These are phyloP conservation scores for Verbascum thapsus DNA, from an alignment of 257 asterid species.

Conservation along the genomic window DNA sequence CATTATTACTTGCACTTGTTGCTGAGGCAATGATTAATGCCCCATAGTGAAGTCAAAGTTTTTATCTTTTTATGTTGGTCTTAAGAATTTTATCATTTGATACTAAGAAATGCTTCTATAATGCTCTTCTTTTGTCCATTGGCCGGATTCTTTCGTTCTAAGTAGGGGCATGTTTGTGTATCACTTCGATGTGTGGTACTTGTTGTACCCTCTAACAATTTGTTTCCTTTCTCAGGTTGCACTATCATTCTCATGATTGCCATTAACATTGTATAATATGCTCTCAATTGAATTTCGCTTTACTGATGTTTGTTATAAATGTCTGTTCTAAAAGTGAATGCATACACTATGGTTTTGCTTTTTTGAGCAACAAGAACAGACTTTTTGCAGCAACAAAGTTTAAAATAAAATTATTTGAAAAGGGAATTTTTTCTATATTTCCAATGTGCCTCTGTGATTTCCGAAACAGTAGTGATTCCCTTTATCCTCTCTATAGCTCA, in stretches of 20 bases:
- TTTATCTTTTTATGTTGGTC: not conserved
- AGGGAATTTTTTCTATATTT: not conserved
- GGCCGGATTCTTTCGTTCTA: slow-evolving; percentile 11
- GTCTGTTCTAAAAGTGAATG: slow-evolving; percentile 1
- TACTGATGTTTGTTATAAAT: not conserved
- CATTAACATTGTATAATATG: not conserved
- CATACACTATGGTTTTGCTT: not conserved
- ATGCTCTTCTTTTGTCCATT: not conserved
- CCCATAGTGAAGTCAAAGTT: not conserved
- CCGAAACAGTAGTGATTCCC: not conserved
- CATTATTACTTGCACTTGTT: not conserved
- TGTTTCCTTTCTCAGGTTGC: not conserved
- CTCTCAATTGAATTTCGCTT: not conserved
- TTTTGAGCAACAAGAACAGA: not conserved
- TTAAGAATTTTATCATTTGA: not conserved
- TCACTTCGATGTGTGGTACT: slow-evolving; percentile 5
- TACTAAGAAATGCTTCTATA: slow-evolving; percentile 9
- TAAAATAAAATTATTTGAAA: not conserved
- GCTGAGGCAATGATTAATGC: not conserved
- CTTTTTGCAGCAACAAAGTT: slow-evolving; percentile 1
- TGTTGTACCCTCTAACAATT: not conserved
- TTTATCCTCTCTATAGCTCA: not conserved
- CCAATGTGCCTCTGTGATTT: slow-evolving; percentile 2
- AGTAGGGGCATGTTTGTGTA: slow-evolving; percentile 11
- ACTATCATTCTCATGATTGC: not conserved